Evolutionary conservation across 2,329 filamentous ascomycete genomes (phyloP).

Genomic region (Coniochaeta sp.): DNA sequence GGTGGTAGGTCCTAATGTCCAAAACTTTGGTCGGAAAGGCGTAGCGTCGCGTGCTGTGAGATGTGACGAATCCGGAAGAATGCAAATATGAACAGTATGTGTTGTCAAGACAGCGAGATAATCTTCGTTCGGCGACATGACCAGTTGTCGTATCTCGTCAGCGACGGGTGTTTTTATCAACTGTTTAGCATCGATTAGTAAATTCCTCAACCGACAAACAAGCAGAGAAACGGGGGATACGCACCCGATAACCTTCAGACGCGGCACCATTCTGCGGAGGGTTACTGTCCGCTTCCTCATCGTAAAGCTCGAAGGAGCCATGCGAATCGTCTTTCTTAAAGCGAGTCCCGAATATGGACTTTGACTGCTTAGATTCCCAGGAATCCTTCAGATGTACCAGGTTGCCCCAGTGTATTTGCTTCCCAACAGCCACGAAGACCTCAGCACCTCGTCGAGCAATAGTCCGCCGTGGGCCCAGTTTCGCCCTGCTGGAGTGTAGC

Average conservation of each 20-base stretch:
- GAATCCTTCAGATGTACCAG: constrained; percentile 68
- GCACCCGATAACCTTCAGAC: constrained; percentile 40
- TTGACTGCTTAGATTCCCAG: constrained; percentile 32
- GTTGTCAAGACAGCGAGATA: constrained; percentile 80
- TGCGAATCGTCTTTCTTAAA: constrained; percentile 42
- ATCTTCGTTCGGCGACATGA: constrained; percentile 74
- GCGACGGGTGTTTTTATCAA: constrained; percentile 70
- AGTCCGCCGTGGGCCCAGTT: constrained; percentile 49
- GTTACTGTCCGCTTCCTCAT: constrained; percentile 16
- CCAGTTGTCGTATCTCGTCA: constrained; percentile 75
- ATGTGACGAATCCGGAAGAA: constrained; percentile 75
- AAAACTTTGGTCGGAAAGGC: constrained; percentile 74
- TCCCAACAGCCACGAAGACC: constrained; percentile 80
- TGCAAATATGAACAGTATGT: constrained; percentile 79
- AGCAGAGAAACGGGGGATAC: constrained; percentile 16
- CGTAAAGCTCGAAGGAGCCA: constrained; percentile 25
- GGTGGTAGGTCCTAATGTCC: constrained; percentile 84
- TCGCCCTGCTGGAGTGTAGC: constrained; percentile 30
- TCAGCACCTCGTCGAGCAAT: constrained; percentile 80
- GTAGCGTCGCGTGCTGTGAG: constrained; percentile 61
- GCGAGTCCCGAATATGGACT: constrained; percentile 17
- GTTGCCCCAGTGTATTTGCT: constrained; percentile 88
- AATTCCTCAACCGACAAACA: constrained; percentile 4
- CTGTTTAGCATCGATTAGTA: constrained; percentile 29
- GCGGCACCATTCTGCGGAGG: constrained; percentile 11